phyloP scores from a whole-genome alignment of 306 rosid genomes.

The Canavalia ensiformis region DNA sequence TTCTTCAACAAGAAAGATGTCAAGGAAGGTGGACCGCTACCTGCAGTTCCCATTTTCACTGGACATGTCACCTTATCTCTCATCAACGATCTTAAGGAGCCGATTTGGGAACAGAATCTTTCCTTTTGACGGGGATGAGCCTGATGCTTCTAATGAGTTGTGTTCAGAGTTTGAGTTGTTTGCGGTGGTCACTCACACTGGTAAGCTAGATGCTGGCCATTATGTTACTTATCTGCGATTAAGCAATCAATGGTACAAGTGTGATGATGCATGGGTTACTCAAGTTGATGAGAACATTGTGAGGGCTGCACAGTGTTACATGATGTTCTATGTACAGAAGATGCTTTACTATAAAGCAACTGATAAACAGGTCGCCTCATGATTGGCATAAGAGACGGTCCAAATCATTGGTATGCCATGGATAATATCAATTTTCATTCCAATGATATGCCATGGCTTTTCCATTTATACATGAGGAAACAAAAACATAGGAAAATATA shows the following conservation, averaged over 20 bases:
- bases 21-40: constrained; percentile 87
- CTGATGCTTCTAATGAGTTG: constrained; percentile 65
- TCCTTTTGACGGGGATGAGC: constrained; percentile 79
- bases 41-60: constrained; percentile 90
- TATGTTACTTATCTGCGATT: constrained; percentile 88
- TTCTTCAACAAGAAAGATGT: constrained; percentile 84
- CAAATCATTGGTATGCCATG: constrained; percentile 49
- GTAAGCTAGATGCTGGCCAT: constrained; percentile 94
- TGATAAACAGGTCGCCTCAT: constrained; percentile 69
- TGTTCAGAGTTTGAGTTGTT: constrained; percentile 92
- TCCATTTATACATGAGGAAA: constrained; percentile 48
- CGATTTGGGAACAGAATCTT: constrained; percentile 86
- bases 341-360: constrained; percentile 83
- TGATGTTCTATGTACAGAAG: constrained; percentile 98
- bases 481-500: constrained; percentile 10
- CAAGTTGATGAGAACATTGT: constrained; percentile 84
- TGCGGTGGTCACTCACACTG: constrained; percentile 89
- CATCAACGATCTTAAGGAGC: constrained; percentile 83
- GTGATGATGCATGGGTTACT: constrained; percentile 96
- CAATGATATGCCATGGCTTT: constrained; percentile 53
- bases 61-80: constrained; percentile 89
- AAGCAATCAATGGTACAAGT: constrained; percentile 88
- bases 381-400: constrained; percentile 47
- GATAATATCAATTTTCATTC: constrained; percentile 44
- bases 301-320: constrained; percentile 93